Conservation (phyloP, 768 basidiomycete genomes). For the Termitomyces eurrhizus region DNA sequence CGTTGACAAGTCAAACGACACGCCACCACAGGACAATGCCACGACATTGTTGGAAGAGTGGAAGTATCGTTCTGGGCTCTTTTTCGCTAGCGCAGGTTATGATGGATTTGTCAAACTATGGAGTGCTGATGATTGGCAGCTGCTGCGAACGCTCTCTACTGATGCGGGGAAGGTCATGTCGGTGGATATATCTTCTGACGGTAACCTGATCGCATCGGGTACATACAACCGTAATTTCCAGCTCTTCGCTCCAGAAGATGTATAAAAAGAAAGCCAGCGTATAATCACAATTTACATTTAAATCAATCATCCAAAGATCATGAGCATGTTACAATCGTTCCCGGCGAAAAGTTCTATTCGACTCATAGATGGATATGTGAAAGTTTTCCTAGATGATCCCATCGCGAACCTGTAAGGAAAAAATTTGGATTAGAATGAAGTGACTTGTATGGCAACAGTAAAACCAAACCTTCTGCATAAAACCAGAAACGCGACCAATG, state of each 20-base stretch:
- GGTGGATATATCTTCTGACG: conserved; percentile 85
- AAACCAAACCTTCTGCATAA: conserved; percentile 77
- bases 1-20: conserved; percentile 34
- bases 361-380: neutral
- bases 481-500: conserved; percentile 81
- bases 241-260: conserved; percentile 79
- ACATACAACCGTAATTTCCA: conserved; percentile 96
- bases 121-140: conserved; percentile 98
- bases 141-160: conserved; percentile 82
- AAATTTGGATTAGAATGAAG: neutral
- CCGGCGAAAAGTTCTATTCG: conserved; percentile 10
- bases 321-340: conserved; percentile 30
- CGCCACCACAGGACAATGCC: conserved; percentile 28
- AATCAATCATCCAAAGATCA: conserved; percentile 13
- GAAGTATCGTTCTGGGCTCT: conserved; percentile 83
- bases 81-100: conserved; percentile 91
- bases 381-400: conserved; percentile 43
- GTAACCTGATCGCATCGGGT: conserved; percentile 80
- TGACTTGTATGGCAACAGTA: neutral
- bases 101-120: conserved; percentile 95
- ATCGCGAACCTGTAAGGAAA: conserved; percentile 47
- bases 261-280: conserved; percentile 24
- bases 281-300: conserved; percentile 6
- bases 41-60: conserved; percentile 57
- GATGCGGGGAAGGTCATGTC: conserved; percentile 99